Evolutionary conservation across 106 monocot genomes (phyloP).

Genomic region (Chionographis japonica): DNA sequence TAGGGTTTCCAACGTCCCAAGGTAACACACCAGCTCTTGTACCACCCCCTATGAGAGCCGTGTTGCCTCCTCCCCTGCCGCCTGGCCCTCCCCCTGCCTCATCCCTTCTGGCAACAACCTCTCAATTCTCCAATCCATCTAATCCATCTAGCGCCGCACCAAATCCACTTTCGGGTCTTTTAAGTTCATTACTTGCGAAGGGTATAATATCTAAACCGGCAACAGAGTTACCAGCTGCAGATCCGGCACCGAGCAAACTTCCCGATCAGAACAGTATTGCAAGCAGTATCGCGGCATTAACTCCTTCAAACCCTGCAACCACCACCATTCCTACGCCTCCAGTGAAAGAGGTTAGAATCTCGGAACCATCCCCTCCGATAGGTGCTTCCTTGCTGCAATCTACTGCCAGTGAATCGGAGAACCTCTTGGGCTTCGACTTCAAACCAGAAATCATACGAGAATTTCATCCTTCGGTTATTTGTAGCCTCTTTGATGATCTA

Average conservation of each 20-base stretch:
- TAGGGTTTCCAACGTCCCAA: constrained; percentile 6
- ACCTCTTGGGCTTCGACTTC: constrained; percentile 60
- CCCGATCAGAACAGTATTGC: constrained; percentile 8
- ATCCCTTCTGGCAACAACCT: constrained; percentile 16
- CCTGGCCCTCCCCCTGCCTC: constrained; percentile 61
- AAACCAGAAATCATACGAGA: constrained; percentile 60
- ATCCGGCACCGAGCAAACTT: not conserved
- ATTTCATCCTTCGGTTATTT: constrained; percentile 56
- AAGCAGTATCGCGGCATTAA: not conserved
- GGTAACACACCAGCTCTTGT: not conserved
- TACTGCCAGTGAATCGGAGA: not conserved
- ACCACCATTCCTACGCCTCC: constrained; percentile 1
- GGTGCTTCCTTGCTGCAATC: not conserved
- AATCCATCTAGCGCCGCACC: constrained; percentile 7
- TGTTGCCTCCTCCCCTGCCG: constrained; percentile 73
- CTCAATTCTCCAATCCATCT: constrained; percentile 5
- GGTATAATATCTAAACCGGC: constrained; percentile 73
- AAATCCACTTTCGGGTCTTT: constrained; percentile 73
- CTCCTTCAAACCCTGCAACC: constrained; percentile 6
- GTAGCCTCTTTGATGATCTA: constrained; percentile 56
- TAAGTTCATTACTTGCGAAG: constrained; percentile 80
- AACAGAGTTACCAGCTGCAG: constrained; percentile 7
- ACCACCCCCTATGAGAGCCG: not conserved
- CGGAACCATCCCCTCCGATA: constrained; percentile 12
- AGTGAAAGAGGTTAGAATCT: constrained; percentile 4